Evolutionary conservation across 805 yeast genomes (phyloP).

Genomic region (Wilhelminamyces savonicus): DNA sequence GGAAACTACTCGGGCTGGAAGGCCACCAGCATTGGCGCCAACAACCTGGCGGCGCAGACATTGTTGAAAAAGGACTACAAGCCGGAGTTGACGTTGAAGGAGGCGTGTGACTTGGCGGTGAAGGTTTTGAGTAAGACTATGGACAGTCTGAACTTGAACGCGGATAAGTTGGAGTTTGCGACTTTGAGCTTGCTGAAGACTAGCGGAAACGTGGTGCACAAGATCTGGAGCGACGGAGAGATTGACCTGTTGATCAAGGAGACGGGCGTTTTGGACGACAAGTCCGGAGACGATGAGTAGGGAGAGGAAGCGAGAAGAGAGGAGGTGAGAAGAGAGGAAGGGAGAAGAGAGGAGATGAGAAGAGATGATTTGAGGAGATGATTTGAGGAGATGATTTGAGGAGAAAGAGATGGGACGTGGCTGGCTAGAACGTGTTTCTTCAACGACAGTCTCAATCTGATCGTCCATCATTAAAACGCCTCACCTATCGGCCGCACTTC

Average conservation of each 20-base stretch:
- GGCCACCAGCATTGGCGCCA: slow-evolving; percentile 95
- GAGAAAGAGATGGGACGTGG: slow-evolving; percentile 4
- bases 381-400: slow-evolving; percentile 8
- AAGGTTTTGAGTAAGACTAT: slow-evolving; percentile 91
- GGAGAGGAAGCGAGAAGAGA: no score
- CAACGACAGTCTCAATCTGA: background rate
- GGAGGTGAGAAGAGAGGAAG: no score
- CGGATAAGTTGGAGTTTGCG: slow-evolving; percentile 91
- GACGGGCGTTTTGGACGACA: slow-evolving; percentile 54
- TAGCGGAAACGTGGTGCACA: slow-evolving; percentile 52
- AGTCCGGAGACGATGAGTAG: slow-evolving; percentile 11
- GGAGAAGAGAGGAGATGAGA: no score
- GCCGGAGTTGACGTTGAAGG: slow-evolving; percentile 65
- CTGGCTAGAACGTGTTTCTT: slow-evolving; percentile 8
- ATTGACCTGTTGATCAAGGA: slow-evolving; percentile 68
- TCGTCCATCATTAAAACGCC: background rate
- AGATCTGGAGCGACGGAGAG: slow-evolving; percentile 75
- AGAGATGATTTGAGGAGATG: slow-evolving; percentile 31
- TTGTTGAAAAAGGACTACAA: slow-evolving; percentile 91
- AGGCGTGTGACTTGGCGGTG: slow-evolving; percentile 82
- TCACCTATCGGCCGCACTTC: no score
- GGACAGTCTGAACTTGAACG: slow-evolving; percentile 77
- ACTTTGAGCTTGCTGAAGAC: slow-evolving; percentile 51
- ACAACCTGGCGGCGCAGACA: slow-evolving; percentile 94
- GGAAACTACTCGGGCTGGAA: slow-evolving; percentile 99